Percentiles rank a stretch among this genome's conserved stretches.
phyloP scores from a whole-genome alignment of 345 rosid genomes.

The Salix dunnii region DNA sequence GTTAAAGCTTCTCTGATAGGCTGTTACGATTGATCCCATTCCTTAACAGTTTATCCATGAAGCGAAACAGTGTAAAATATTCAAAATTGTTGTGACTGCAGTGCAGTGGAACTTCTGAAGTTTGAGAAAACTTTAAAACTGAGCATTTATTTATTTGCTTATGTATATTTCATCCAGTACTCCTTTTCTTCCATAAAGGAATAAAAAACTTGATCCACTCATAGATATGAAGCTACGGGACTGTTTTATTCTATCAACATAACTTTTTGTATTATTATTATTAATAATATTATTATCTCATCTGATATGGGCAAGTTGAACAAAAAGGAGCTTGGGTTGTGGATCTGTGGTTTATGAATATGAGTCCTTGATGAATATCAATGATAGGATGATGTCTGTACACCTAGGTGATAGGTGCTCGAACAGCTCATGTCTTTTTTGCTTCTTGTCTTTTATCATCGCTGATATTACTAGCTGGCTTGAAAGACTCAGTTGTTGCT shows the following conservation, averaged over 20 bases:
- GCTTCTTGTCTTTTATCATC: not conserved
- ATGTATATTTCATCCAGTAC: not conserved
- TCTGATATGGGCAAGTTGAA: not conserved
- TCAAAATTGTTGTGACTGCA: not conserved
- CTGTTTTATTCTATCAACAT: not conserved
- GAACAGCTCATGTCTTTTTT: not conserved
- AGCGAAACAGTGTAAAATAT: constrained; percentile 8
- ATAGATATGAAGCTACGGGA: not conserved
- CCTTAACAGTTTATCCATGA: constrained; percentile 16
- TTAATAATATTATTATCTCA: not conserved
- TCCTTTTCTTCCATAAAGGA: not conserved
- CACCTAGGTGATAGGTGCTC: not conserved
- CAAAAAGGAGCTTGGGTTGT: not conserved
- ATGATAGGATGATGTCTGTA: not conserved
- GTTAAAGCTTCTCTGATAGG: constrained; percentile 15
- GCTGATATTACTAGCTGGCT: not conserved
- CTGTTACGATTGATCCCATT: not conserved
- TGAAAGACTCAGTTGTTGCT: not conserved
- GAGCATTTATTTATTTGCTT: not conserved
- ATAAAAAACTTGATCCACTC: not conserved
- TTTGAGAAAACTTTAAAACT: not conserved
- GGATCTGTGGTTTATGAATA: not conserved
- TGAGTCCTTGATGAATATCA: not conserved
- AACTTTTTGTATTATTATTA: not conserved
- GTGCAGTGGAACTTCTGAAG: not conserved